These are phyloP conservation scores for Auricularia auricula-judae DNA, from an alignment of 768 basidiomycete genomes.

Conservation along the genomic window DNA sequence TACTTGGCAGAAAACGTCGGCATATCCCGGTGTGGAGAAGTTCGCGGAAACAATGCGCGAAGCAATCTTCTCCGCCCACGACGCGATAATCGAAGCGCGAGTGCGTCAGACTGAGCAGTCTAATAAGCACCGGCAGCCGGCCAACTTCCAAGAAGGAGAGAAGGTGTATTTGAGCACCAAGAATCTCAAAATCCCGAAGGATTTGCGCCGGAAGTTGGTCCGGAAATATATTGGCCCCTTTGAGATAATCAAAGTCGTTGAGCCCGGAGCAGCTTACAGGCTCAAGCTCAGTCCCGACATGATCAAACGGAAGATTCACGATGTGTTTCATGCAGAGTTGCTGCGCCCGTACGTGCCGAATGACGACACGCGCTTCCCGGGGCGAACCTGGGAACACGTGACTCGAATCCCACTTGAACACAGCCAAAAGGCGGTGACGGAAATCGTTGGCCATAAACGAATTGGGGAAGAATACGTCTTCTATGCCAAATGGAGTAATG, in stretches of 20 bases:
- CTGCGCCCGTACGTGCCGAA: slow-evolving; percentile 22
- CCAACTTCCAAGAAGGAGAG: slow-evolving; percentile 16
- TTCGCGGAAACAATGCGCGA: slow-evolving; percentile 1
- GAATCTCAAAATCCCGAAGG: slow-evolving; percentile 25
- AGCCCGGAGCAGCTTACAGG: slow-evolving; percentile 13
- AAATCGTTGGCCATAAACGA: background rate
- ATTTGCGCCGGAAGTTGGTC: slow-evolving; percentile 22
- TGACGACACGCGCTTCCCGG: slow-evolving; percentile 27
- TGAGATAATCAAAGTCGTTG: slow-evolving; percentile 12
- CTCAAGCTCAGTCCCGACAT: slow-evolving; percentile 15
- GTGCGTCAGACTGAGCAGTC: slow-evolving; percentile 1
- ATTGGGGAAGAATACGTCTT: background rate
- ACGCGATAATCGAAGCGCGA: slow-evolving; percentile 3
- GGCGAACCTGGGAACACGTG: slow-evolving; percentile 5
- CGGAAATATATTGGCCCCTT: slow-evolving; percentile 32
- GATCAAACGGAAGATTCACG: slow-evolving; percentile 12
- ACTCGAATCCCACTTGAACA: background rate
- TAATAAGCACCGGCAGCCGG: slow-evolving; percentile 1
- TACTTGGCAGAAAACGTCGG: slow-evolving; percentile 16
- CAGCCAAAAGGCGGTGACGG: background rate
- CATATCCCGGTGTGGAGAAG: slow-evolving; percentile 3
- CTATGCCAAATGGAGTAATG: background rate
- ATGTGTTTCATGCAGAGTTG: slow-evolving; percentile 26
- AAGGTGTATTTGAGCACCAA: slow-evolving; percentile 26
- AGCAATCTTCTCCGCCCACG: slow-evolving; percentile 9